Conservation (phyloP, 768 basidiomycete genomes). For the Tricholoma sp. region DNA sequence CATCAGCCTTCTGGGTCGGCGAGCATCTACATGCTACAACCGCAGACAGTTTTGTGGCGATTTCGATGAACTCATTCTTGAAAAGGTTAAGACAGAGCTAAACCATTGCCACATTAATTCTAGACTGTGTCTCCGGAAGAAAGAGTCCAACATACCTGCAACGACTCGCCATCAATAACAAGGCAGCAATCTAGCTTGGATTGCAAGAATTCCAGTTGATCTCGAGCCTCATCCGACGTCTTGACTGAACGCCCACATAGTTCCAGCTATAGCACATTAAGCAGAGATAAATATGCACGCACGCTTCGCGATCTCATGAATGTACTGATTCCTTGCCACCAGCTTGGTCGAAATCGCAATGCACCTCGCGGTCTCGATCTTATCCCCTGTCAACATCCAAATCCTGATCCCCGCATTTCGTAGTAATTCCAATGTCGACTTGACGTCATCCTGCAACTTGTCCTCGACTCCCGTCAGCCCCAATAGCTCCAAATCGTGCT, state of each 20-base stretch:
- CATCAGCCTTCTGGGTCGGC: constrained; percentile 98
- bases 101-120: background rate
- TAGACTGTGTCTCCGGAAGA: background rate
- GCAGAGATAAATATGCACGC: constrained; percentile 19
- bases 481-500: constrained; percentile 85
- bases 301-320: constrained; percentile 95
- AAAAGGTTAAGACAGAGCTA: constrained; percentile 90
- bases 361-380: constrained; percentile 97
- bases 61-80: constrained; percentile 92
- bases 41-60: constrained; percentile 91
- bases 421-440: constrained; percentile 85
- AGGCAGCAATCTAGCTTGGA: constrained; percentile 96
- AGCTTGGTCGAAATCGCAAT: constrained; percentile 97
- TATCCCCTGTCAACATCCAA: constrained; percentile 99
- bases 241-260: constrained; percentile 52
- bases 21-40: constrained; percentile 98
- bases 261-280: background rate
- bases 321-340: constrained; percentile 94
- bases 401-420: constrained; percentile 97
- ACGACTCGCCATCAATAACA: constrained; percentile 95
- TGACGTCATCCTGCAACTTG: constrained; percentile 96
- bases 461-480: constrained; percentile 99
- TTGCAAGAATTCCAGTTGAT: constrained; percentile 90
- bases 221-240: constrained; percentile 74
- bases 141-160: constrained; percentile 57